Evolutionary conservation across 2,329 filamentous ascomycete genomes (phyloP), one percentile per base, ranked within the genome.

Genomic region (Hypoxylon sp.): DNA sequence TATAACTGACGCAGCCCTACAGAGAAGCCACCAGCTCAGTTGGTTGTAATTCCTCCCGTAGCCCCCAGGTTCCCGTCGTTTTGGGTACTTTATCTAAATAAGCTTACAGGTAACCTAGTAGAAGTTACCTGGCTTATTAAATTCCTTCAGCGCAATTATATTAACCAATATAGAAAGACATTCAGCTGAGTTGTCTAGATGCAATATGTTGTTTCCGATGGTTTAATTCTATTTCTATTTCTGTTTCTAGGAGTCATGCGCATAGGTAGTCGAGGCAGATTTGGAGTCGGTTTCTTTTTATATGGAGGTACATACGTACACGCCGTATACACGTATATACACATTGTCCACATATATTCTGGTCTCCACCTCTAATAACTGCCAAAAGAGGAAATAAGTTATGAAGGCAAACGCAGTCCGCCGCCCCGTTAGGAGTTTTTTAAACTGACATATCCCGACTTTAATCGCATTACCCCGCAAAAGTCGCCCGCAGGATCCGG

Each of bases 1-100:
- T 70, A 68, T 68, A 66, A 56, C 63, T 70, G 65, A 70, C 68
- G 68, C 68, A 70, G 68, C 68, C 68, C 68, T 70, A 70, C 65
- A 68, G 68, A 68, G 60, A 65, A 63, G 60, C 63, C 46, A 61
- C 49, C 49, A 30, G 34, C 50, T 28, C 38, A 21, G 30, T 48
- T 67, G 53, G 68, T 70, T 53, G 68, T 67, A 70, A 65, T 70
- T 65, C 68, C 68, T 65, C 65, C 68, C 68, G 62, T 32, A 45
- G 55, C 61, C 68, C 68, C 66, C 64, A 66, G 56, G 30, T 43
- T 61, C 50, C 67, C 67, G 60, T 64, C 56, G 50, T 50, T 51
- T 48, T 68, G 66, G 66, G 62, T 38, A 59, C 57, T 62, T 66
- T 68, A 57, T 68, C 58, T 63, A 66, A 63, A 65, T 63, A 64